Base-by-base conservation (phyloP, 1,284 basidiomycete species). In the Cutaneotrichosporon dermatis region DNA sequence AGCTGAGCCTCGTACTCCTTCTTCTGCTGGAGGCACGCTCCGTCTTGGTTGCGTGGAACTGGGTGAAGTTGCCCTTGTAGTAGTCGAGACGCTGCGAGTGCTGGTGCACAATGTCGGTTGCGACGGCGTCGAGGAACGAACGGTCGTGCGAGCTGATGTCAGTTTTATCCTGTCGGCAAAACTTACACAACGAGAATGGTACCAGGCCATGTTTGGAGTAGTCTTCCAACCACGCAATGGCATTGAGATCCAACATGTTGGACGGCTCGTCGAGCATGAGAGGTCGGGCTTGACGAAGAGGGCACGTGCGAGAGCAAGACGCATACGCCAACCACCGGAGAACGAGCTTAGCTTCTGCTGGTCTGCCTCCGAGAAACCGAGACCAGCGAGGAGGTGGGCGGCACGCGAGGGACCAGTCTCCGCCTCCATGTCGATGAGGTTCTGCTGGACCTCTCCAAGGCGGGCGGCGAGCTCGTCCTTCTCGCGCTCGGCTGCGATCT, bases 251-350 rank as follows among this genome's bases (percentile, higher is more conserved):
- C 79, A 83, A 78, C 78, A 81, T 64, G 89, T 99, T 99, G n/a
- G 94, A 96, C 75, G 95, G 95, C 76, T 97, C 93, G 78, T 96
- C 94, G 40, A 97, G 84, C 69, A 97, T 83, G 54, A 95, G 82
- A 15, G 80, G 69, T 82, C 81, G 42, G 81, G 81, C 82, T 98
- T 97, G 66, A 98, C 96, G 72, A 99, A 98, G 54, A 99, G 83
- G 1, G 95, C 95, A 64, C 94, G 85, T 34, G 95, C 95, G 53
- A 99, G 87, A 12, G 96, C 90, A 62, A 99, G 94, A 77, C 96
- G 88, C 95, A 98, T 98, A 64, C 95, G 85, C 95, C 95, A 99
- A 81, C 96, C 95, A 82, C 96, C 95, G 76, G 92, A 96, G 82
- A 99, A 99, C 1, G 89, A 86, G 73, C 80, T 88, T 95, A 36